Base-by-base conservation (phyloP, 768 basidiomycete species). In the Clavulina sp. region DNA sequence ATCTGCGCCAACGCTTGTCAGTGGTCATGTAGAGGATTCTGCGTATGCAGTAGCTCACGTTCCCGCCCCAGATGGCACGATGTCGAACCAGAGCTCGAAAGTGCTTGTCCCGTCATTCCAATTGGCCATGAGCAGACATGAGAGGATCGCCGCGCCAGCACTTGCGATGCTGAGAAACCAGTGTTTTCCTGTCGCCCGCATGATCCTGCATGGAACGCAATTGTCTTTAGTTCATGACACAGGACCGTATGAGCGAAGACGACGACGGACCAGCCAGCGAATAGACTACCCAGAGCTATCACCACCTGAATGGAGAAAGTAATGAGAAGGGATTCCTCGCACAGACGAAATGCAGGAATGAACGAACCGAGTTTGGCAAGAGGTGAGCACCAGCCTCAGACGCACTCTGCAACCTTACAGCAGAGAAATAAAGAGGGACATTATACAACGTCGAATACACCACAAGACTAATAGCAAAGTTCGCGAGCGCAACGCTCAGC, bases 151-250 rank as follows among this genome's bases (percentile, higher is more conserved):
- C 62, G n/a, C 77, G 76, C 32, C 87, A 77, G 38, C 68, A 62
- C 43, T 46, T 9, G 13, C 9, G 43, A 88, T 59, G 36, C 84
- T 86, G 41, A 92, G 70, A 44, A 63, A 70, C 65, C 84, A 92
- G 50, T 93, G 75, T 65, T 81, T 85, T 30, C 89, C 92, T 1
- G 89, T 92, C 58, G 69, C 73, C 50, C 80, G 76, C 84, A 87
- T 88, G 61, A 82, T 64, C 86, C 84, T 86, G n/a, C n/a, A n/a
- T 60, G 47, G 56, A 21, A 58, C n/a, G n/a, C n/a, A n/a, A 16
- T 48, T 44, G 51, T 48, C 1, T 4, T 32, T 18, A 16, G 51
- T 52, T 46, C 23, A 41, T 24, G 28, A 2, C 18, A 31, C 48
- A 49, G 9, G 13, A 16, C 9, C 1, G 18, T 24, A 19, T 46